A percentile compares a stretch with the other conserved stretches of the same genome.
Evolutionary conservation across 441 rosid species (phyloP).

Genomic region (Iberis amara): DNA sequence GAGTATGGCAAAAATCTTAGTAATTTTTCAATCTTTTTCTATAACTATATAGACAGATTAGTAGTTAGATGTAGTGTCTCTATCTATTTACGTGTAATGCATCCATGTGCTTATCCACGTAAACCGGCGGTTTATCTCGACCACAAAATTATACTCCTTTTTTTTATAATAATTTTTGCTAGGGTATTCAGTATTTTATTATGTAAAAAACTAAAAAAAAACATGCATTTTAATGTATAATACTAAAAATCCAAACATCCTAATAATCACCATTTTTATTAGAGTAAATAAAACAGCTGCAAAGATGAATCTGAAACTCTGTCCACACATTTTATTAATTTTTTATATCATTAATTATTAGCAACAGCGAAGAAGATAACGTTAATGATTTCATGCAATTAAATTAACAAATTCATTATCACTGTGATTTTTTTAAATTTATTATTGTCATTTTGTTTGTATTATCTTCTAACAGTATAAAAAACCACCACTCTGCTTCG

Average conservation of each 20-base stretch:
- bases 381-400: constrained; percentile 21
- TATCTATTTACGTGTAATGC: constrained; percentile 17
- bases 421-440: neutral
- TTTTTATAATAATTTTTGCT: neutral
- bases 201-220: no score
- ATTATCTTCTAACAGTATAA: constrained; percentile 30
- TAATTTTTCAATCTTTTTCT: no score
- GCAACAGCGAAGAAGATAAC: constrained; percentile 21
- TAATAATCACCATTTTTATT: no score
- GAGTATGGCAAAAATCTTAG: no score
- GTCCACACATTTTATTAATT: constrained; percentile 17
- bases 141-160: constrained; percentile 25
- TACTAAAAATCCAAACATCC: no score
- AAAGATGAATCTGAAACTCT: constrained; percentile 25
- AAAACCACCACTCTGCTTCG: constrained; percentile 15
- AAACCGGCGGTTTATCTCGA: constrained; percentile 29
- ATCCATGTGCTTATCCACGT: constrained; percentile 30
- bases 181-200: neutral
- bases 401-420: neutral
- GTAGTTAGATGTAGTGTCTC: constrained; percentile 20
- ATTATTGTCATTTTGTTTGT: constrained; percentile 8
- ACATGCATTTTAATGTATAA: no score
- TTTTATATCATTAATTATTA: constrained; percentile 10
- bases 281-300: constrained; percentile 15
- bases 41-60: no score